These are phyloP conservation scores for Yamadazyma takamatsuzukensis DNA, from an alignment of 805 yeast genomes.

Conservation along the genomic window DNA sequence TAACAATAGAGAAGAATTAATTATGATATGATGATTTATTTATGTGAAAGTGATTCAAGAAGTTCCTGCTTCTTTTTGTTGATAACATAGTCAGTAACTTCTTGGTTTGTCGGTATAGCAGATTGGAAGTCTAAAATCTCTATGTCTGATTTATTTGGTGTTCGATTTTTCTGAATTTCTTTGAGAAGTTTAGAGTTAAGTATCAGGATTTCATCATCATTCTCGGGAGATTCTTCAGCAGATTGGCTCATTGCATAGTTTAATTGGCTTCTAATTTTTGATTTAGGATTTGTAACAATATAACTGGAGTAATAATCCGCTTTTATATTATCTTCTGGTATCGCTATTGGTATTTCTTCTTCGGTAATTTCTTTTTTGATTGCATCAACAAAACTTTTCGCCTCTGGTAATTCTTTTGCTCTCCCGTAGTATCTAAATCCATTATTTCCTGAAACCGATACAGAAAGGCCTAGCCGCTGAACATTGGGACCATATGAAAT, in stretches of 20 bases:
- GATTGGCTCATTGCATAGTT: no score
- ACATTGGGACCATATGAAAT: conserved; percentile 25
- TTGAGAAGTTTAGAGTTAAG: no score
- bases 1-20: conserved; percentile 8
- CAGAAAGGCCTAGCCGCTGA: conserved; percentile 13
- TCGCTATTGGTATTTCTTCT: conserved; percentile 1
- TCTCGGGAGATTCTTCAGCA: no score
- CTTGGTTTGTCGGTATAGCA: conserved; percentile 28
- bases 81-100: conserved; percentile 46
- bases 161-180: conserved; percentile 1
- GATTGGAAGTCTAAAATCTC: conserved; percentile 2
- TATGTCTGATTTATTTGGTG: neutral
- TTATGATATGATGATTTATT: conserved; percentile 5
- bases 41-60: conserved; percentile 27
- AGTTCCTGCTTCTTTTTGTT: conserved; percentile 42
- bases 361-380: conserved; percentile 23
- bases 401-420: conserved; percentile 78
- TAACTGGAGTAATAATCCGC: no score
- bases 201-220: no score
- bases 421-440: conserved; percentile 80
- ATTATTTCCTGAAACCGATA: conserved; percentile 21
- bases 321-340: no score
- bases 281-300: no score
- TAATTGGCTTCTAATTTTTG: no score
- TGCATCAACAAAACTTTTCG: conserved; percentile 30